Evolutionary conservation across 768 basidiomycete genomes (phyloP).

Genomic region (Rhodotorula paludigena): DNA sequence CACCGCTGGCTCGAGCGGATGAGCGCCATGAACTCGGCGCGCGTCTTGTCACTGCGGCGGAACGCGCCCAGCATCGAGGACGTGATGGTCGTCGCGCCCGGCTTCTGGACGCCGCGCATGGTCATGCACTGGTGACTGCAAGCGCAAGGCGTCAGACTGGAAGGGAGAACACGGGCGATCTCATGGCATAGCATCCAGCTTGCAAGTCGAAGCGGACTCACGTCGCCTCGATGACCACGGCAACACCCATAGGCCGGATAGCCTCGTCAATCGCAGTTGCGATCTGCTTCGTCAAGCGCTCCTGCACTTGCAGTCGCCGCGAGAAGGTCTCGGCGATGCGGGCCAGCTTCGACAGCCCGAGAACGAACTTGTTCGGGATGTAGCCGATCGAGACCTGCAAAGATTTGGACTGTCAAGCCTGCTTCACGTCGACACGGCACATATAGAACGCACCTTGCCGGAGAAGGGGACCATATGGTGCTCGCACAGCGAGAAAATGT

Average conservation of each 20-base stretch:
- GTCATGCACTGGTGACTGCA: slow-evolving; percentile 95
- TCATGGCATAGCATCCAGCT: slow-evolving; percentile 1
- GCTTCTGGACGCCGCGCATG: slow-evolving; percentile 99
- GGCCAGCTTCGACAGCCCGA: slow-evolving; percentile 92
- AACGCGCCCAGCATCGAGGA: slow-evolving; percentile 98
- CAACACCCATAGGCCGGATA: slow-evolving; percentile 93
- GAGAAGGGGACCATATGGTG: slow-evolving; percentile 98
- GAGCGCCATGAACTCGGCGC: slow-evolving; percentile 89
- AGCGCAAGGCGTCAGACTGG: background rate
- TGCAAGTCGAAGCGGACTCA: slow-evolving; percentile 50
- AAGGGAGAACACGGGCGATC: no score
- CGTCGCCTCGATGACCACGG: slow-evolving; percentile 99
- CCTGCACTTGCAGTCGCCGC: slow-evolving; percentile 91
- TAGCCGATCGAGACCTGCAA: slow-evolving; percentile 90
- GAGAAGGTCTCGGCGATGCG: slow-evolving; percentile 96
- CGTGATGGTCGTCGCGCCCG: slow-evolving; percentile 88
- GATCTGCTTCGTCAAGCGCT: slow-evolving; percentile 93
- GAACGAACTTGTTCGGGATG: slow-evolving; percentile 88
- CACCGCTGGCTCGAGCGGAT: slow-evolving; percentile 49
- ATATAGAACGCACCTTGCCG: slow-evolving; percentile 68
- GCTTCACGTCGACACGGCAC: background rate
- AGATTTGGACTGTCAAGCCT: slow-evolving; percentile 9
- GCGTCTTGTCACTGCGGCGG: slow-evolving; percentile 95
- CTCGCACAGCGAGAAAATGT: slow-evolving; percentile 94
- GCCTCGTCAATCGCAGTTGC: slow-evolving; percentile 98